Conservation (phyloP, 345 rosid genomes). For the Brassica rapa region DNA sequence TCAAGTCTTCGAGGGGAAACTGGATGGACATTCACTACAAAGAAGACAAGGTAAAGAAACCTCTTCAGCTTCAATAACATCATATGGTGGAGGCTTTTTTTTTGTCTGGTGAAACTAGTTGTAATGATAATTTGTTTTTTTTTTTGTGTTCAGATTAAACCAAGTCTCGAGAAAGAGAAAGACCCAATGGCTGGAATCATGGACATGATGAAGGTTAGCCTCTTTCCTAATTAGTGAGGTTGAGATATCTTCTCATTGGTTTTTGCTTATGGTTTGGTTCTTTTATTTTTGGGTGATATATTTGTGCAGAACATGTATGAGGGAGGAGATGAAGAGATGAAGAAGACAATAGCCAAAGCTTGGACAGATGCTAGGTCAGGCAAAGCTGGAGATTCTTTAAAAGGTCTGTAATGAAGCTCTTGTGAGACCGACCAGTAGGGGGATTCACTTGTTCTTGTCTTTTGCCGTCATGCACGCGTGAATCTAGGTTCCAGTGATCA, state of each 20-base stretch:
- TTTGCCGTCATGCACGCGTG: neutral
- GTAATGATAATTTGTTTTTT: neutral
- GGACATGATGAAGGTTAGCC: constrained; percentile 86
- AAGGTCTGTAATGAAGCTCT: constrained; percentile 43
- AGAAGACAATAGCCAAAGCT: constrained; percentile 92
- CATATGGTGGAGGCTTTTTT: too few species aligned
- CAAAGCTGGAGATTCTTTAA: constrained; percentile 66
- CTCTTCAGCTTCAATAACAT: neutral
- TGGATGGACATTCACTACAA: constrained; percentile 89
- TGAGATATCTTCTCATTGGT: neutral
- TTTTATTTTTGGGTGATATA: neutral
- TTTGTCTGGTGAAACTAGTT: neutral
- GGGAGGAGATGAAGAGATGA: constrained; percentile 94
- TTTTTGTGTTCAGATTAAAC: constrained; percentile 61
- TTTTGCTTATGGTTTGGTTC: neutral
- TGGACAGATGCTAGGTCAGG: constrained; percentile 99
- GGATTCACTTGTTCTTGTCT: neutral
- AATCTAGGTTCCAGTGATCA: neutral
- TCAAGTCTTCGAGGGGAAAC: constrained; percentile 78
- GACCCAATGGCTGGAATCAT: constrained; percentile 99
- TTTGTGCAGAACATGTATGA: constrained; percentile 81
- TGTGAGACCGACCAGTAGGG: neutral
- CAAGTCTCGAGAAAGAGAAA: constrained; percentile 64
- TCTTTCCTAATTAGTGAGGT: neutral
- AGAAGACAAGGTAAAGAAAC: constrained; percentile 77